Evolutionary conservation across 2,329 filamentous ascomycete genomes (phyloP).

Genomic region (Aspergillus candidus): DNA sequence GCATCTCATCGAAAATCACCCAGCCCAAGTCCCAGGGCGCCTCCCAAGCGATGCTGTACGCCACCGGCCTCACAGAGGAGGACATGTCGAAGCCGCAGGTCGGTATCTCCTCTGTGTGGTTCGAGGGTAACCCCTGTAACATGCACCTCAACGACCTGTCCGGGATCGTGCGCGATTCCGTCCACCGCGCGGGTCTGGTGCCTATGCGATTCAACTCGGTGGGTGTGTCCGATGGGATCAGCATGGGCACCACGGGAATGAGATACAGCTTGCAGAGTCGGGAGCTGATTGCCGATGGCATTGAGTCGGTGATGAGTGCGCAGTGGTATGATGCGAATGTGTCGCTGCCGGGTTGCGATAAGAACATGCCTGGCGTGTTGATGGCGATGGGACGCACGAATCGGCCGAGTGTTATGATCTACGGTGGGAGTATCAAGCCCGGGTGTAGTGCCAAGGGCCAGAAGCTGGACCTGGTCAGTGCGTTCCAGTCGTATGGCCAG

Average conservation of each 20-base stretch:
- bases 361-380: conserved; percentile 90
- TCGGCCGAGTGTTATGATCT: conserved; percentile 88
- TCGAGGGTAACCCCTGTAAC: conserved; percentile 96
- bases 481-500: conserved; percentile 91
- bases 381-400: conserved; percentile 91
- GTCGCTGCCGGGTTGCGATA: conserved; percentile 91
- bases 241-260: conserved; percentile 95
- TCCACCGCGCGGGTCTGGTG: conserved; percentile 66
- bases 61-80: conserved; percentile 71
- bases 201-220: conserved; percentile 97
- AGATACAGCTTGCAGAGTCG: conserved; percentile 84
- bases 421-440: conserved; percentile 83
- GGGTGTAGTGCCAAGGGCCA: conserved; percentile 66
- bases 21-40: conserved; percentile 95
- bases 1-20: conserved; percentile 72
- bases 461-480: conserved; percentile 82
- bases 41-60: conserved; percentile 96
- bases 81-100: conserved; percentile 93
- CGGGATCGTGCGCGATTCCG: conserved; percentile 62
- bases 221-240: conserved; percentile 90
- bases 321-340: conserved; percentile 98
- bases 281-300: conserved; percentile 92
- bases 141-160: conserved; percentile 91
- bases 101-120: conserved; percentile 95
- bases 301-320: conserved; percentile 94